Conservation (phyloP, 768 basidiomycete species). For the Pleurotus tuoliensis region DNA sequence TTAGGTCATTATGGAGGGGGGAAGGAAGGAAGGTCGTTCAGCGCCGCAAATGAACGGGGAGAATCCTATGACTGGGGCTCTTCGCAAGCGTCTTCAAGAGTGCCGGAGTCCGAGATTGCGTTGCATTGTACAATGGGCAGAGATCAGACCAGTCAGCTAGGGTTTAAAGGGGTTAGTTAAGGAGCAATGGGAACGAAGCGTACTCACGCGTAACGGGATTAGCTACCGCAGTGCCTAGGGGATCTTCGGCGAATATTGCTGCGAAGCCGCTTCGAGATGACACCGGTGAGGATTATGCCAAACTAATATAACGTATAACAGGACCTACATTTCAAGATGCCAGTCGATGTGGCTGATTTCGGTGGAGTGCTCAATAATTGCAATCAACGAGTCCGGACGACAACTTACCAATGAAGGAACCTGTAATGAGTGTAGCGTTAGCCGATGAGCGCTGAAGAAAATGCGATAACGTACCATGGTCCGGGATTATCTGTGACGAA, state of each 20-base stretch:
- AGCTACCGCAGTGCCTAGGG: not conserved
- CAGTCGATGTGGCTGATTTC: conserved; percentile 36
- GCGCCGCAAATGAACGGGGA: too few species aligned
- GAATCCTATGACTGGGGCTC: too few species aligned
- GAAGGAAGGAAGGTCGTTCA: too few species aligned
- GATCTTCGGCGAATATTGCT: conserved; percentile 30
- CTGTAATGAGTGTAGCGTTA: not conserved
- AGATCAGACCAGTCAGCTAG: conserved; percentile 9
- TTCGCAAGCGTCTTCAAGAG: too few species aligned
- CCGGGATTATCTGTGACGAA: conserved; percentile 55
- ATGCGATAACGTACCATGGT: conserved; percentile 33
- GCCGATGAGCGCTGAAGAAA: not conserved
- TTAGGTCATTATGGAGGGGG: too few species aligned
- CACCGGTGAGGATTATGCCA: not conserved
- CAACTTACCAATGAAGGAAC: conserved; percentile 33
- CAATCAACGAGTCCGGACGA: not conserved
- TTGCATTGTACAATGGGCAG: conserved; percentile 9
- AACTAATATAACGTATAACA: not conserved
- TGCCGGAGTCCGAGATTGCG: not conserved
- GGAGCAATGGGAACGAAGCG: not conserved
- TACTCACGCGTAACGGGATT: conserved; percentile 2
- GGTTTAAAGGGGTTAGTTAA: not conserved
- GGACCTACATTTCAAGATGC: conserved; percentile 28
- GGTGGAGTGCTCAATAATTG: too few species aligned
- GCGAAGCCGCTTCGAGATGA: conserved; percentile 25